A percentile compares a stretch with the other conserved stretches of the same genome.
These are phyloP conservation scores for Lactarius pseudohatsudake DNA, from an alignment of 768 basidiomycete genomes.

Conservation along the genomic window DNA sequence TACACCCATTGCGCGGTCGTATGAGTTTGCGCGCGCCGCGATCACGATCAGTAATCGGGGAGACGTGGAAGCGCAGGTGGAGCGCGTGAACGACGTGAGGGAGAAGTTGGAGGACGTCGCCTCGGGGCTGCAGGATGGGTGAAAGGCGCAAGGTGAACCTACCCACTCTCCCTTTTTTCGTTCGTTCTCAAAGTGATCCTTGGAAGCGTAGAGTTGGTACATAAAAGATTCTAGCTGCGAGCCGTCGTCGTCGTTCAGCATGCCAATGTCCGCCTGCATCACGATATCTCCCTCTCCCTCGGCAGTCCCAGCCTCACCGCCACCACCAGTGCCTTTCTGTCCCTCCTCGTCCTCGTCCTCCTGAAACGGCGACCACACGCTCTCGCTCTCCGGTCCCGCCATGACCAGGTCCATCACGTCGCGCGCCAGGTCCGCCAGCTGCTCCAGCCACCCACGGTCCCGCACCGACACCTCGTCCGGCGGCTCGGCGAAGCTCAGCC, in stretches of 20 bases:
- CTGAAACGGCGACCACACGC: slow-evolving; percentile 37
- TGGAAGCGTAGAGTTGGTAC: too few species aligned
- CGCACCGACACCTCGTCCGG: slow-evolving; percentile 31
- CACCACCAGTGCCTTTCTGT: not conserved
- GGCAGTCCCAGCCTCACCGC: not conserved
- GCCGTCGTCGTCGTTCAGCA: not conserved
- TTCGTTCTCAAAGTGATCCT: not conserved
- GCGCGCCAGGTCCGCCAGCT: slow-evolving; percentile 33
- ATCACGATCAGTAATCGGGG: slow-evolving; percentile 53
- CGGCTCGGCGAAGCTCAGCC: slow-evolving; percentile 60
- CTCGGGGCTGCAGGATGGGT: slow-evolving; percentile 32
- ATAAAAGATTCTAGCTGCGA: not conserved
- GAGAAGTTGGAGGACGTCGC: slow-evolving; percentile 53
- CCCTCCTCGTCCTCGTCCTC: slow-evolving; percentile 19
- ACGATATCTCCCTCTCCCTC: slow-evolving; percentile 7
- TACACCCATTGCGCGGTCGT: slow-evolving; percentile 50
- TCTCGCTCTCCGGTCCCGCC: slow-evolving; percentile 35
- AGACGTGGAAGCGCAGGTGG: slow-evolving; percentile 53
- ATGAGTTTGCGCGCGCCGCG: slow-evolving; percentile 59
- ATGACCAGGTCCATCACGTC: slow-evolving; percentile 36
- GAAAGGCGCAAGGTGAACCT: not conserved
- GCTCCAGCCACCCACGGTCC: slow-evolving; percentile 31
- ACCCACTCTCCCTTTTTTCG: not conserved
- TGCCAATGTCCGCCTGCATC: slow-evolving; percentile 3
- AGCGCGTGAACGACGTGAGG: slow-evolving; percentile 54